Percentiles rank a stretch among this genome's conserved stretches.
Conservation (phyloP, 169 alveolate species). For the Babesia ovis region DNA sequence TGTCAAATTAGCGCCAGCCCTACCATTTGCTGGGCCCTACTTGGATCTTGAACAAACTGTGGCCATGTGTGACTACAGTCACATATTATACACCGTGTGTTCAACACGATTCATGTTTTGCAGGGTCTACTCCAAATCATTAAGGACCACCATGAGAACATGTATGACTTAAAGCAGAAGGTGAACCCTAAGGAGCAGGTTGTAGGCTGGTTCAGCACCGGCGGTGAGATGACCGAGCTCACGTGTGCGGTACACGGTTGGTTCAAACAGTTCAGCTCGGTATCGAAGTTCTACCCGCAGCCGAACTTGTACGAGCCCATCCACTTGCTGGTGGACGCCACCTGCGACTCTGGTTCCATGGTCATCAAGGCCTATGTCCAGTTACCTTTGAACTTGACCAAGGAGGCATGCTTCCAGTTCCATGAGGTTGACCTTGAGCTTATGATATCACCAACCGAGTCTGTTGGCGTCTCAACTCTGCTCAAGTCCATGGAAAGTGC, state of each 20-base stretch:
- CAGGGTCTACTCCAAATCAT: conserved; percentile 88
- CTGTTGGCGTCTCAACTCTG: conserved; percentile 62
- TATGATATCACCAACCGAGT: conserved; percentile 68
- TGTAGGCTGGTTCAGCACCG: conserved; percentile 90
- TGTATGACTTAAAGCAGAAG: conserved; percentile 88
- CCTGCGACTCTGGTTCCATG: conserved; percentile 84
- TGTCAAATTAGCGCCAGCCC: not conserved
- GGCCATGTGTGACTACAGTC: too few species aligned
- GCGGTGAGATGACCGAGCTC: conserved; percentile 86
- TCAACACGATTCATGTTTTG: too few species aligned
- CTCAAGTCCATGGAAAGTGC: conserved; percentile 58
- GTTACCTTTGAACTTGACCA: conserved; percentile 77
- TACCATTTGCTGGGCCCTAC: not conserved
- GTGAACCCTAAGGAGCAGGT: conserved; percentile 86
- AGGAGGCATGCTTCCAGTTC: conserved; percentile 83
- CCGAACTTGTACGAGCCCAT: conserved; percentile 88
- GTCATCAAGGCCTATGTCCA: conserved; percentile 83
- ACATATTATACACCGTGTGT: too few species aligned
- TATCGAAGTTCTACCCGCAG: conserved; percentile 86
- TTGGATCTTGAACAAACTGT: too few species aligned
- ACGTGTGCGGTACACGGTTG: conserved; percentile 92
- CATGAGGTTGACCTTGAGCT: conserved; percentile 85
- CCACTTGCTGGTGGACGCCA: conserved; percentile 88
- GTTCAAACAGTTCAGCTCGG: conserved; percentile 85
- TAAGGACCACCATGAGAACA: conserved; percentile 88